These are phyloP conservation scores for Metschnikowia henanensis DNA, from an alignment of 805 yeast genomes.

Conservation along the genomic window DNA sequence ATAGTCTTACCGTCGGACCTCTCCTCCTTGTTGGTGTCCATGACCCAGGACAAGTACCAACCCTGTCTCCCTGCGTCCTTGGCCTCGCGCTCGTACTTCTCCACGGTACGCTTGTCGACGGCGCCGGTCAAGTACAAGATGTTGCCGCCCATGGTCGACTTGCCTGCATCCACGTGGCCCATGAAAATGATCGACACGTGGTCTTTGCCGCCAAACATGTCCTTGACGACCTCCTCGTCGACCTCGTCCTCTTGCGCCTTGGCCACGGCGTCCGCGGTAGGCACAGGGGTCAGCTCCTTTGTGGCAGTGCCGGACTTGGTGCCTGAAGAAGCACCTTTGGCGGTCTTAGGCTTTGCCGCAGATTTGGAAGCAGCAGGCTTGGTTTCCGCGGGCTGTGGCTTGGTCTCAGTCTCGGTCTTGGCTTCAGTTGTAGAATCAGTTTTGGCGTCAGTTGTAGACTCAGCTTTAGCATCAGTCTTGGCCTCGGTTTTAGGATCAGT, in stretches of 20 bases:
- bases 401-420: slow-evolving; percentile 1
- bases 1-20: slow-evolving; percentile 99
- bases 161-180: slow-evolving; percentile 99
- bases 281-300: slow-evolving; percentile 22
- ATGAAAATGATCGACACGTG: slow-evolving; percentile 95
- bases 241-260: slow-evolving; percentile 78
- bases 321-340: slow-evolving; percentile 3
- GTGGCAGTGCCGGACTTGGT: slow-evolving; percentile 18
- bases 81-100: slow-evolving; percentile 97
- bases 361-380: slow-evolving; percentile 18
- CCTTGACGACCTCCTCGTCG: slow-evolving; percentile 85
- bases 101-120: slow-evolving; percentile 98
- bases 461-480: slow-evolving; percentile 10
- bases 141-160: slow-evolving; percentile 99
- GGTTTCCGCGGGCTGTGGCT: slow-evolving; percentile 14
- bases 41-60: slow-evolving; percentile 99
- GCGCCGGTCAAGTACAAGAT: slow-evolving; percentile 90
- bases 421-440: background rate
- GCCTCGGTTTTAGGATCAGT: slow-evolving; percentile 5
- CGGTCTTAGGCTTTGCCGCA: slow-evolving; percentile 12
- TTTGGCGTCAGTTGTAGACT: background rate
- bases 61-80: slow-evolving; percentile 99
- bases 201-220: slow-evolving; percentile 96
- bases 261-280: slow-evolving; percentile 49
- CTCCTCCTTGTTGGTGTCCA: slow-evolving; percentile 99